phyloP scores from a whole-genome alignment of 2,329 filamentous ascomycete species.

The Calonectria hawksworthii region DNA sequence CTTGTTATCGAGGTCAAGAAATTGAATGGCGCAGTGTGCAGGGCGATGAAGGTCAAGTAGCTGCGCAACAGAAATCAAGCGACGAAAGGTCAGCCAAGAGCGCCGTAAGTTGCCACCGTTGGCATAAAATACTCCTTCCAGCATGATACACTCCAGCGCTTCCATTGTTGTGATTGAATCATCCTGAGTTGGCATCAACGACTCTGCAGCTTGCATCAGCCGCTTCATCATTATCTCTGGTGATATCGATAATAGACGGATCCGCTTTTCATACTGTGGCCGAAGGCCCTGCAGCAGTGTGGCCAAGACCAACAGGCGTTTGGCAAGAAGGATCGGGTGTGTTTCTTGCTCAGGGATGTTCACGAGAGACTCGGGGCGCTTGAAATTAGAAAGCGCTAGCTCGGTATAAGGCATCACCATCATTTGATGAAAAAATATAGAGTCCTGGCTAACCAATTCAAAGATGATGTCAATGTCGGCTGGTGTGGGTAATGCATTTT shows the following conservation, averaged over 20 bases:
- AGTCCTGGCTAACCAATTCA: neutral
- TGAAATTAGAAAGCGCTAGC: neutral
- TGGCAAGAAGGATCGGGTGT: neutral
- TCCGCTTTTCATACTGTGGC: neutral
- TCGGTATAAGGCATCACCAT: neutral
- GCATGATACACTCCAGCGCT: neutral
- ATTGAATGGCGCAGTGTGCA: neutral
- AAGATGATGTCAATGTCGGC: neutral
- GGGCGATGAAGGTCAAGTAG: neutral
- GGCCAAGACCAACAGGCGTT: neutral
- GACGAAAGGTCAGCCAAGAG: neutral
- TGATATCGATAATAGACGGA: neutral
- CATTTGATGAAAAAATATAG: constrained; percentile 5
- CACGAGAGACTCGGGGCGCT: neutral
- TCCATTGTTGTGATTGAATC: neutral
- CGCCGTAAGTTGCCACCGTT: neutral
- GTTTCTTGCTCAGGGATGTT: neutral
- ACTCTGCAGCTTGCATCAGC: neutral
- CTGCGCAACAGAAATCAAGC: neutral
- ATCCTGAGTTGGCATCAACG: neutral
- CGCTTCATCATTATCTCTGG: neutral
- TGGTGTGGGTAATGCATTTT: neutral
- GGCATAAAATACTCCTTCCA: neutral
- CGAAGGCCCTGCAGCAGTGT: neutral
- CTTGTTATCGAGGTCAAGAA: neutral